Percentiles rank a stretch among this genome's conserved stretches.
Conservation (phyloP, 495 filamentous ascomycete genomes). For the Aspergillus incahuasiensis region DNA sequence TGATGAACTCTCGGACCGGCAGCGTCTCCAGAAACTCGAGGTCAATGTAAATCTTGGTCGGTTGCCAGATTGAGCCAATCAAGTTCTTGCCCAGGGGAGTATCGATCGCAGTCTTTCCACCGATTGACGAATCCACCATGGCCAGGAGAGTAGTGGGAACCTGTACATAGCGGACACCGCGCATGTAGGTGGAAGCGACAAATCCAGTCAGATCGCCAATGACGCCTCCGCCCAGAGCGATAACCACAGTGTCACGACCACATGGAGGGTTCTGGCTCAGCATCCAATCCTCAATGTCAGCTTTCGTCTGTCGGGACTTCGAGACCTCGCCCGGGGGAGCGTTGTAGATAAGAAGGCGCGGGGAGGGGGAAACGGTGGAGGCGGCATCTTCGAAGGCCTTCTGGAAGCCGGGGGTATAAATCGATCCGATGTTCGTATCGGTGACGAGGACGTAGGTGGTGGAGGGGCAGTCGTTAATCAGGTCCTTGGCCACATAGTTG, state of each 20-base stretch:
- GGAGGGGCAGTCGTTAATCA: slow-evolving; percentile 69
- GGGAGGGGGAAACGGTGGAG: slow-evolving; percentile 45
- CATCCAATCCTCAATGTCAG: slow-evolving; percentile 97
- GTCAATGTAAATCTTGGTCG: slow-evolving; percentile 88
- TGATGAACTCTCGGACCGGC: slow-evolving; percentile 90
- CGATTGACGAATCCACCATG: slow-evolving; percentile 98
- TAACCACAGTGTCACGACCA: slow-evolving; percentile 89
- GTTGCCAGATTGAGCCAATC: slow-evolving; percentile 95
- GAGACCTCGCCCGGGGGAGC: slow-evolving; percentile 90
- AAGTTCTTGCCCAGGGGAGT: slow-evolving; percentile 96
- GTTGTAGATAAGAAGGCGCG: slow-evolving; percentile 76
- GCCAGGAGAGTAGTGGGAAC: slow-evolving; percentile 91
- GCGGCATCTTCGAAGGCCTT: slow-evolving; percentile 59
- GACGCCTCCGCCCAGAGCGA: slow-evolving; percentile 94
- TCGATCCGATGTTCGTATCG: slow-evolving; percentile 81
- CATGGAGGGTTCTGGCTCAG: slow-evolving; percentile 68
- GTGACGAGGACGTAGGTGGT: slow-evolving; percentile 95
- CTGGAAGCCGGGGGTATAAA: slow-evolving; percentile 75
- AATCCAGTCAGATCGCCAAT: slow-evolving; percentile 98
- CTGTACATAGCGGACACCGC: slow-evolving; percentile 92
- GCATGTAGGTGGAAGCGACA: slow-evolving; percentile 96
- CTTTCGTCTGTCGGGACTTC: slow-evolving; percentile 89
- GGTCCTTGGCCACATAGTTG: slow-evolving; percentile 72
- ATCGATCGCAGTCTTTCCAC: slow-evolving; percentile 97
- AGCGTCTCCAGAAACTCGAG: slow-evolving; percentile 88